Conservation (phyloP, 257 asterid species). For the Ligustrum vulgare region DNA sequence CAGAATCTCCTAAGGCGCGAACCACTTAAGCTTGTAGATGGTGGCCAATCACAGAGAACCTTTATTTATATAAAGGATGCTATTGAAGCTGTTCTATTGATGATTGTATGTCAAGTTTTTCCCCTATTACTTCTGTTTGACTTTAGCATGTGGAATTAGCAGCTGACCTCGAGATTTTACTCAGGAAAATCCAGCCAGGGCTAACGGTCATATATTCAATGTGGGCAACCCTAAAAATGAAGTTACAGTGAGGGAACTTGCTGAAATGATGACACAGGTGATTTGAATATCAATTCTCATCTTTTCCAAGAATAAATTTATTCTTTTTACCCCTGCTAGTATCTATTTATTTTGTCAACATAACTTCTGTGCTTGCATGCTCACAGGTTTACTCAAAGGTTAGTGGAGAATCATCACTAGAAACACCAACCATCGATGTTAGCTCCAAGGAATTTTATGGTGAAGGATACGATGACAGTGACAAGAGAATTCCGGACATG, state of each 20-base stretch:
- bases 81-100: conserved; percentile 66
- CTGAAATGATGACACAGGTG: conserved; percentile 64
- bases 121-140: neutral
- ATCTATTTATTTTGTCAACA: neutral
- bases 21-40: conserved; percentile 68
- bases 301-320: neutral
- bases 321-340: neutral
- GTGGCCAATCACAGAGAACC: conserved; percentile 73
- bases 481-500: conserved; percentile 80
- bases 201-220: conserved; percentile 55
- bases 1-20: conserved; percentile 67
- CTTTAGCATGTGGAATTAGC: neutral
- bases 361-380: conserved; percentile 1
- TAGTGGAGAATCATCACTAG: conserved; percentile 60
- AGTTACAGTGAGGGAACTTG: conserved; percentile 56
- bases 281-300: neutral
- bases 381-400: conserved; percentile 62
- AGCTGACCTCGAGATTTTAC: conserved; percentile 20
- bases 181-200: conserved; percentile 58
- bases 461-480: conserved; percentile 76
- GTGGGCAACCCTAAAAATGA: conserved; percentile 64
- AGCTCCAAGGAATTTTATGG: conserved; percentile 76
- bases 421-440: conserved; percentile 56
- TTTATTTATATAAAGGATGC: conserved; percentile 74
- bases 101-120: conserved; percentile 50